Evolutionary conservation across 1,284 basidiomycete genomes (phyloP), one percentile per base, ranked within the genome.

Genomic region (Cronartium ribicola): DNA sequence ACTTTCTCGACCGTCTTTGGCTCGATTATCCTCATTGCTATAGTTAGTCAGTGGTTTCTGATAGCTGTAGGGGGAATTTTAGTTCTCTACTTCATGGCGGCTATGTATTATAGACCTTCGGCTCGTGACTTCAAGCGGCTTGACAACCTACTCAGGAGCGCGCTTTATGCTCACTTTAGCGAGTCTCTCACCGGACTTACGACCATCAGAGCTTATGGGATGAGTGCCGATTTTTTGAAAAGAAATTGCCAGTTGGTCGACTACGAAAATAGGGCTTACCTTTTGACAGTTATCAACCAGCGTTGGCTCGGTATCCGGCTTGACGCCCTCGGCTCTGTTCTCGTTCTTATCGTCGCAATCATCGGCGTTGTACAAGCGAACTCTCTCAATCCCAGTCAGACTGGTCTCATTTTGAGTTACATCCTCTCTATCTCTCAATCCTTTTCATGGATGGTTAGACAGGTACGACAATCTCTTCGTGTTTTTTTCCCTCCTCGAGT

Each of bases 231-330:
- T 14, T 95, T 97, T 84, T 81, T 86, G 67, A 80, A 81, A 8
- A 90, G 91, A 75, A 94, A 94, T 78, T 85, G 89, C 77, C 84
- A 86, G 48, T 85, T 88, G n/a, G 85, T 94, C 67, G 90, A 97
- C 78, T 83, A 90, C 61, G 92, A 97, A 83, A 95, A 96, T 80
- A 85, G 90, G 46, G 92, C 93, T 2, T 95, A 94, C 81, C 92
- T 89, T 87, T 82, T 95, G 76, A 92, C 90, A 0, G 85, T 90
- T 29, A 84, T 87, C 13, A 94, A 93, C 80, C 82, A 90, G 86
- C 86, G 91, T 72, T 94, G 92, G 91, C 88, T 95, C 29, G 91
- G 90, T 76, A 76, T 88, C 17, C 83, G 88, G 2, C 82, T 89
- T 6, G 43, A 66, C 22, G 43, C 20, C 22, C 41, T 66, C 17